Evolutionary conservation across 73 alveolate genomes (phyloP), one percentile per base, ranked within the genome.

Genomic region (Breviolum minutum): DNA sequence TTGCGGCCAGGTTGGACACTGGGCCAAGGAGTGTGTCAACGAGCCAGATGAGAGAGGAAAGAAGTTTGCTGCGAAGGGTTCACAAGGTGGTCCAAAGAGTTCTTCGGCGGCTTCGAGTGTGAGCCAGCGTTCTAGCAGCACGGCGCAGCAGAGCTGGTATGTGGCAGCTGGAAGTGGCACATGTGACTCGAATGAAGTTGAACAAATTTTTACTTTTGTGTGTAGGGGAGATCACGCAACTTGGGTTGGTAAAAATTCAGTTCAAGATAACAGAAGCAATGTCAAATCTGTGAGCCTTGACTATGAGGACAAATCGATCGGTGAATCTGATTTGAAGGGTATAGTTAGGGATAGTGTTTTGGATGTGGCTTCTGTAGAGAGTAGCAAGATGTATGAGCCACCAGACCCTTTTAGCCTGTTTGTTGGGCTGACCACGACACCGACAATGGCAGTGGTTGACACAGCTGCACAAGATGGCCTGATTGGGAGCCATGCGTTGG

Each of bases 381-480:
- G 8, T 30, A 19, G 16, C 20, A 17, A 6, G 60, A 16, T 48
- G 54, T 17, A n/a, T 12, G 32, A 8, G 24, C 54, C 48, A 26
- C n/a, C 48, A 26, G 54, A 9, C 7, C 11, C 60, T 73, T 73
- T 26, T 73, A 60, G 83, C 60, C 27, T 12, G 24, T 83, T 83
- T 2, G 10, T n/a, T 32, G 92, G 92, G 7, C 3, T 83, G 30
- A 62, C 68, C 71, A 83, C 92, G 3, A 8, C 29, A 14, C 71
- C 92, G 1, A 20, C 13, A 5, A 30, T 54, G 27, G 92, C 74
- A 10, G 73, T 83, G 10, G 92, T 83, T 0, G 92, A 83, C 12
- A 83, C 92, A 0, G 92, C 92, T 0, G 92, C 92, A 9, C 63
- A 83, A 26, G 92, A 32, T 6, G 92, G 92, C 17, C 17, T 83